Conservation (phyloP, 495 filamentous ascomycete genomes). For the Podospora conica region DNA sequence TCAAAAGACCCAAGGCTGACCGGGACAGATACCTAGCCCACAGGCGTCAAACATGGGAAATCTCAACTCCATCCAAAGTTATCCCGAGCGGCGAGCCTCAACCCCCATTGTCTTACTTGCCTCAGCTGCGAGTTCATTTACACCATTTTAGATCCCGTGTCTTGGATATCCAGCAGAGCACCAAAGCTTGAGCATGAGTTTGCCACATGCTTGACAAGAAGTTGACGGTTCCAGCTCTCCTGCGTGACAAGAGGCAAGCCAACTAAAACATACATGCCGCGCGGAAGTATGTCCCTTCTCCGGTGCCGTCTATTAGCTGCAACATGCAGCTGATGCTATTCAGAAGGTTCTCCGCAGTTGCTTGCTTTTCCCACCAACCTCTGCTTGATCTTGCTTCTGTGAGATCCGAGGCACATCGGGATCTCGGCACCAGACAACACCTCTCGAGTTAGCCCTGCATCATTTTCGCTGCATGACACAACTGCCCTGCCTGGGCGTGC, state of each 20-base stretch:
- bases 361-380: background rate
- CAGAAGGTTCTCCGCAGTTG: background rate
- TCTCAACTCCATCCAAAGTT: no score
- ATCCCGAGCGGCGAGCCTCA: no score
- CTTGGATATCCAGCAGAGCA: background rate
- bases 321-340: background rate
- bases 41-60: background rate
- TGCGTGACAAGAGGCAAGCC: background rate
- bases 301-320: no score
- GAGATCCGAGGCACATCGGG: no score
- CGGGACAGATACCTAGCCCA: background rate
- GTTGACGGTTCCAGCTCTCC: background rate
- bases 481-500: background rate
- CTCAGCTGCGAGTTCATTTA: background rate
- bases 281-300: no score
- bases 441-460: background rate
- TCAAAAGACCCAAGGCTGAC: no score
- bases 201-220: background rate
- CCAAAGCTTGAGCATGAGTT: background rate
- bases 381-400: background rate
- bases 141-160: background rate
- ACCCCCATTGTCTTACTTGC: background rate
- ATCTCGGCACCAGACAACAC: no score
- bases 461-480: background rate
- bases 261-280: background rate